These are phyloP conservation scores for Penicillium paradoxum DNA, from an alignment of 495 filamentous ascomycete genomes.

Conservation along the genomic window DNA sequence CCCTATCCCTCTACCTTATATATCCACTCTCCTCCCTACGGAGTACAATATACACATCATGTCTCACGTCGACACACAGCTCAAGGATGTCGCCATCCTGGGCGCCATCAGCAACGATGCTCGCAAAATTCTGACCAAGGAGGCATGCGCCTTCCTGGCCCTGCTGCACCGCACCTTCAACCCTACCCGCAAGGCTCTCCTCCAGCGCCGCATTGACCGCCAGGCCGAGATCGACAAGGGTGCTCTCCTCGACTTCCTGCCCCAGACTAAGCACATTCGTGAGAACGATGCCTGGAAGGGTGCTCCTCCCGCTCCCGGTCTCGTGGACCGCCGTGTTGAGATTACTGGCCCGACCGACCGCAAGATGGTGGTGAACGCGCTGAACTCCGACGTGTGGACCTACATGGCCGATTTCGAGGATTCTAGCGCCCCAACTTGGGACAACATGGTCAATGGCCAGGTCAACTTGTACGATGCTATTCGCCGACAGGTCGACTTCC, in stretches of 20 bases:
- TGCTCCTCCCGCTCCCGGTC: slow-evolving; percentile 84
- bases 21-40: neutral
- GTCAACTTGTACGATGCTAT: slow-evolving; percentile 98
- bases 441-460: slow-evolving; percentile 99
- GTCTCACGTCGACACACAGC: slow-evolving; percentile 66
- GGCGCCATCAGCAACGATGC: slow-evolving; percentile 71
- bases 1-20: neutral
- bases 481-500: slow-evolving; percentile 93
- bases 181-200: slow-evolving; percentile 76
- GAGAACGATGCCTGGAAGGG: slow-evolving; percentile 94
- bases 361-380: slow-evolving; percentile 98
- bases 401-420: slow-evolving; percentile 99
- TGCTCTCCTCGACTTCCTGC: slow-evolving; percentile 86
- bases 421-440: slow-evolving; percentile 96
- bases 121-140: slow-evolving; percentile 85
- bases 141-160: slow-evolving; percentile 88
- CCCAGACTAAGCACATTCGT: slow-evolving; percentile 93
- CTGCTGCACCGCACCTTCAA: slow-evolving; percentile 96
- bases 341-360: slow-evolving; percentile 97
- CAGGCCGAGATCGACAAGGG: slow-evolving; percentile 96
- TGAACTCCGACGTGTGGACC: slow-evolving; percentile 97
- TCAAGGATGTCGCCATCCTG: slow-evolving; percentile 84
- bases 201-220: slow-evolving; percentile 78
- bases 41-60: slow-evolving; percentile 40
- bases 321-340: slow-evolving; percentile 95